Conservation (phyloP, 2,329 filamentous ascomycete species). For the Cercospora janseana region DNA sequence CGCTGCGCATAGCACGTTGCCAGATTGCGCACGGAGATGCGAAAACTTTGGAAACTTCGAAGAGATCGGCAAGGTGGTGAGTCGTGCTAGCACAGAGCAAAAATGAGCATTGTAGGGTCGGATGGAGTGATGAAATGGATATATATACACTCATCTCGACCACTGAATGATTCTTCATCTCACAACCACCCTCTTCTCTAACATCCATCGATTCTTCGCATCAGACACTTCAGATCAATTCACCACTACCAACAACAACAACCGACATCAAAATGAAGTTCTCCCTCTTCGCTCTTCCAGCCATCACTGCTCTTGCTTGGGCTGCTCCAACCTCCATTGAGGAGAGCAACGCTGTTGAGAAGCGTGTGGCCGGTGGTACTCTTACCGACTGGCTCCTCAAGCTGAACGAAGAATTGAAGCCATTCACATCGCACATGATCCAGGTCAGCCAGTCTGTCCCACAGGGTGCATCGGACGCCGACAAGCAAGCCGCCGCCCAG, state of each 20-base stretch:
- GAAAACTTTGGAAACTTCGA: background rate
- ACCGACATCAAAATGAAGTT: conserved; percentile 18
- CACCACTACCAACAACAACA: conserved; percentile 11
- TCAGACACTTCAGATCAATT: background rate
- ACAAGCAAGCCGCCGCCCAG: conserved; percentile 10
- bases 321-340: conserved; percentile 17
- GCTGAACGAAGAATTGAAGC: background rate
- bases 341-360: conserved; percentile 6
- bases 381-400: background rate
- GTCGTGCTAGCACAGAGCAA: background rate
- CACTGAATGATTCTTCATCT: background rate
- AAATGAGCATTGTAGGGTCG: background rate
- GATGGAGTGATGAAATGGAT: background rate
- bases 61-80: background rate
- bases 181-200: background rate
- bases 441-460: background rate
- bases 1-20: background rate
- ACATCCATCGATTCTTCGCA: too few relatives aligned
- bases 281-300: conserved; percentile 22
- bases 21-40: background rate
- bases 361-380: conserved; percentile 9
- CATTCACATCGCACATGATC: conserved; percentile 5
- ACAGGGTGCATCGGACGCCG: conserved; percentile 4
- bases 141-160: background rate
- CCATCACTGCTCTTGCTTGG: conserved; percentile 18